A percentile compares a stretch with the other conserved stretches of the same genome.
phyloP scores from a whole-genome alignment of 2,329 filamentous ascomycete genomes.

The Lasiodiplodia sp. region DNA sequence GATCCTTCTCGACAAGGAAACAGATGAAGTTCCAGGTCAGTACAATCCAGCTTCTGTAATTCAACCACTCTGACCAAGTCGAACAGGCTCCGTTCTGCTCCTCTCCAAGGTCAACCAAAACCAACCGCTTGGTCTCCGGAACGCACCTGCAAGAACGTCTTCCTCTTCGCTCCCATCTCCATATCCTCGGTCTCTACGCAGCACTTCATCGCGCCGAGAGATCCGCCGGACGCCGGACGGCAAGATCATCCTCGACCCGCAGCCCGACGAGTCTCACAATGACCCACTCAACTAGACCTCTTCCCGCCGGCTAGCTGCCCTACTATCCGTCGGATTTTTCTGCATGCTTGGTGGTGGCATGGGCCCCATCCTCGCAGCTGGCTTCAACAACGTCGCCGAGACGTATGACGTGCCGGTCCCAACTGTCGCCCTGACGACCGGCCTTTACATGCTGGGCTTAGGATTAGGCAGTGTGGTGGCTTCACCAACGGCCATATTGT shows the following conservation, averaged over 20 bases:
- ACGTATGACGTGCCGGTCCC: constrained; percentile 72
- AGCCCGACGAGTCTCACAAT: constrained; percentile 88
- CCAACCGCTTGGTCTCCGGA: constrained; percentile 66
- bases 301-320: constrained; percentile 79
- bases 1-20: constrained; percentile 79
- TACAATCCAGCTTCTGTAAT: too few species aligned
- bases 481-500: constrained; percentile 90
- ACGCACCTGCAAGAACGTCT: constrained; percentile 69
- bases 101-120: constrained; percentile 64
- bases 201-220: constrained; percentile 49
- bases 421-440: constrained; percentile 83
- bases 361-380: constrained; percentile 87
- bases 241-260: constrained; percentile 85
- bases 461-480: constrained; percentile 84
- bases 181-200: constrained; percentile 36
- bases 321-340: constrained; percentile 86
- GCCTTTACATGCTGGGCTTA: constrained; percentile 92
- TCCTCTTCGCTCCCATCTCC: constrained; percentile 61
- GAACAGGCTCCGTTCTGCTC: constrained; percentile 66
- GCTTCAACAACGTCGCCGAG: constrained; percentile 80
- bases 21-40: constrained; percentile 86
- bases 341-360: constrained; percentile 94
- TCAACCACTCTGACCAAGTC: not conserved
- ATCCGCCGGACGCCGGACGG: constrained; percentile 81
- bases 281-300: constrained; percentile 92